phyloP scores from a whole-genome alignment of 352 stramenopile species.

The Phytophthora sojae region DNA sequence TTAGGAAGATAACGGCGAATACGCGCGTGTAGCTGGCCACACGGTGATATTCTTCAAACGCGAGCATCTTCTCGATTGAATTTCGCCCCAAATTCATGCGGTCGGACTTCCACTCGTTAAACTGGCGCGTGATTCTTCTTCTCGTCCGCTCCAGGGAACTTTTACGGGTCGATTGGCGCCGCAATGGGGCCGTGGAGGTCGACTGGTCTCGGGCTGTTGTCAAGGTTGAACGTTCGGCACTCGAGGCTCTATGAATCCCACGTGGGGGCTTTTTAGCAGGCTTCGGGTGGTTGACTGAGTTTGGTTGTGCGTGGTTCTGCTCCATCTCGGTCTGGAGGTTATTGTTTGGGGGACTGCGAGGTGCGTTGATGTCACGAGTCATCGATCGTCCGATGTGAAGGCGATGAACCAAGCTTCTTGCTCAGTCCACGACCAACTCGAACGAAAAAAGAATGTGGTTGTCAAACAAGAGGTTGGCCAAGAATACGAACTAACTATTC shows the following conservation, averaged over 20 bases:
- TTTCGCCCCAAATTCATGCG: slow-evolving; percentile 41
- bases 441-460: background rate
- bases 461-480: background rate
- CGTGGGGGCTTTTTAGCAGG: background rate
- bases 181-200: background rate
- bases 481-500: background rate
- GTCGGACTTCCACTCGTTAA: slow-evolving; percentile 35
- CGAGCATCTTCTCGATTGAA: slow-evolving; percentile 41
- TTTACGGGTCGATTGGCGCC: slow-evolving; percentile 6
- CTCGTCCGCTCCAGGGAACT: background rate
- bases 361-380: background rate
- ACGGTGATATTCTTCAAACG: slow-evolving; percentile 32
- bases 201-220: background rate
- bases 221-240: background rate
- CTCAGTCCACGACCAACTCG: background rate
- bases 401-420: background rate
- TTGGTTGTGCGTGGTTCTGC: background rate
- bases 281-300: background rate
- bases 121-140: slow-evolving; percentile 3
- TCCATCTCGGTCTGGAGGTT: background rate
- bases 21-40: slow-evolving; percentile 15
- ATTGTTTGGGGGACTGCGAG: background rate
- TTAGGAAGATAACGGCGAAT: slow-evolving; percentile 18
- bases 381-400: background rate
- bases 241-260: background rate